Base-by-base conservation (phyloP, 1,284 basidiomycete species). In the Sutorius eximius region DNA sequence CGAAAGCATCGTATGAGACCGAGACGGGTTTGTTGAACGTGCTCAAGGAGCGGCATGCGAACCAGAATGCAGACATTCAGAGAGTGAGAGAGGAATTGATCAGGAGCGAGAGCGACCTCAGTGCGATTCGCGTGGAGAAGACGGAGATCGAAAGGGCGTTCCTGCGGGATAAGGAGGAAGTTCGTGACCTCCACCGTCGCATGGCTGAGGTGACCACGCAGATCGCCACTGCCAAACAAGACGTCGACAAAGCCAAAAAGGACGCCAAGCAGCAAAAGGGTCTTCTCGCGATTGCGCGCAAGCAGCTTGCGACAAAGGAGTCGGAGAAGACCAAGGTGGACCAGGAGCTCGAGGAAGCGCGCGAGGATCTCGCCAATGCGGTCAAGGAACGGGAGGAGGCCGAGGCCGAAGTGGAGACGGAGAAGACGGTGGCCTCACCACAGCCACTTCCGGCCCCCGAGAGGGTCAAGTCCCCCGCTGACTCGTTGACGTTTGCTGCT, bases 211-310 rank as follows among this genome's bases (percentile, higher is more conserved):
- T 87, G 16, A 85, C 88, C 27, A 81, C 86, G 55, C 86, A 95
- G 71, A 88, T 87, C 42, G 84, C 88, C 44, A 71, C 75, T 9
- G 71, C 91, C 52, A 95, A 91, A 73, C 78, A 75, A 10, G 85
- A 91, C 60, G 76, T 95, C 41, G 97, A 98, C 71, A 95, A 93
- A 75, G 72, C 86, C 45, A 94, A 87, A 76, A 98, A 95, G 74
- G 95, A 98, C 48, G 92, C 91, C 0, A 89, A 97, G 68, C 93
- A 97, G 70, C 95, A 98, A 73, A 97, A 95, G 72, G 97, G 96
- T 13, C 78, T 97, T 54, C 80, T 95, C 15, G 94, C 95, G 4
- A 97, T 99, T 69, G 90, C 92, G 10, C 90, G 89, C 77, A 99
- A 99, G 74, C 97, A 99, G 75, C 77, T 99, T 22, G 83, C 82